phyloP scores from a whole-genome alignment of 306 rosid species.

The Cucurbita pepo region DNA sequence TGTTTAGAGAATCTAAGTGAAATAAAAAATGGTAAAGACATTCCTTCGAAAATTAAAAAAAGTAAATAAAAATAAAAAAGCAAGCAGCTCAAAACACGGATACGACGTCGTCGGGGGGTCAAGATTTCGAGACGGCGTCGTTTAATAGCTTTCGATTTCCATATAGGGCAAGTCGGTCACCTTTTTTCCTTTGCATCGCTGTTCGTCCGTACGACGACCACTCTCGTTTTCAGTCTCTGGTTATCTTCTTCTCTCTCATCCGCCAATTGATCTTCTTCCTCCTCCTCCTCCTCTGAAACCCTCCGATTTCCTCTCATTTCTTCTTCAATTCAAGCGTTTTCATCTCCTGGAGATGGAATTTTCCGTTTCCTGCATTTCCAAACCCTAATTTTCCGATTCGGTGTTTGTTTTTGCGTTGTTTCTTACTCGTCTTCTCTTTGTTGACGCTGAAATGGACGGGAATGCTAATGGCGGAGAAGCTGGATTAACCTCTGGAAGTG shows the following conservation, averaged over 20 bases:
- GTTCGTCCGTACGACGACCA: not conserved
- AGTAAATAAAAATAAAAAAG: too few species aligned
- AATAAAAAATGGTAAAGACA: too few species aligned
- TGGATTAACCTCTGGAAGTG: not conserved
- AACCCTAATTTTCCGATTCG: not conserved
- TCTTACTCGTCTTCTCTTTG: not conserved
- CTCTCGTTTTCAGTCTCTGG: not conserved
- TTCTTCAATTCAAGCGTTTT: not conserved
- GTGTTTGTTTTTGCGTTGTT: not conserved
- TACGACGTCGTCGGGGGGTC: not conserved
- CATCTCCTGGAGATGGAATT: not conserved
- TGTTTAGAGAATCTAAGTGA: too few species aligned
- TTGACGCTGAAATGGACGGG: conserved; percentile 25
- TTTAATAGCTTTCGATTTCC: not conserved
- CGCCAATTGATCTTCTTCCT: not conserved
- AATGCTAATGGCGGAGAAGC: conserved; percentile 15
- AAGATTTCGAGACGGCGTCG: not conserved
- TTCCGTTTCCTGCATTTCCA: not conserved
- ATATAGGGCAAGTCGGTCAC: conserved; percentile 1
- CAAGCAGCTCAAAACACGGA: not conserved
- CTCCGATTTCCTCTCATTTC: not conserved
- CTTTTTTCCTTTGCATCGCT: not conserved
- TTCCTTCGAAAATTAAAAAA: too few species aligned
- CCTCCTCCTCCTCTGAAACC: not conserved
- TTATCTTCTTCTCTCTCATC: not conserved